Percentiles rank a stretch among this genome's conserved stretches.
These are phyloP conservation scores for Candida anglica DNA, from an alignment of 805 yeast genomes.

Conservation along the genomic window DNA sequence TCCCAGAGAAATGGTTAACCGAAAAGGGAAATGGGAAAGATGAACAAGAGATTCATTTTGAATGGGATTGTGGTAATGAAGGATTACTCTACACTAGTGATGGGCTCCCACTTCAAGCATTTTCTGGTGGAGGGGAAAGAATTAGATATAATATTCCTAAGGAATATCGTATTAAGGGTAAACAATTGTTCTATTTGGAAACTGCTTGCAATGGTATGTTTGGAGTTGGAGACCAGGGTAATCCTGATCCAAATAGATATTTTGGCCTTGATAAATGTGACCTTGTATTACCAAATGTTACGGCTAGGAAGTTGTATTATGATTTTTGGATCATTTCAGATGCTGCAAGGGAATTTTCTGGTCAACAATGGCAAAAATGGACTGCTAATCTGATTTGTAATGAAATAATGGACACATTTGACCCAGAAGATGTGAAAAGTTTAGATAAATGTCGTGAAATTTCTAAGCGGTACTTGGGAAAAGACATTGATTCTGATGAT, in stretches of 20 bases:
- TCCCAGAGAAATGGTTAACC: slow-evolving; percentile 58
- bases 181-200: slow-evolving; percentile 75
- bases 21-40: slow-evolving; percentile 20
- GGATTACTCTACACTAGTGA: slow-evolving; percentile 68
- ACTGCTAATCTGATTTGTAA: slow-evolving; percentile 79
- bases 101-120: slow-evolving; percentile 76
- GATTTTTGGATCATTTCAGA: slow-evolving; percentile 91
- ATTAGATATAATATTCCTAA: slow-evolving; percentile 66
- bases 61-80: slow-evolving; percentile 86
- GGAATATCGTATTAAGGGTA: slow-evolving; percentile 45
- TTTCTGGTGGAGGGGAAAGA: slow-evolving; percentile 83
- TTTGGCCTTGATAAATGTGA: slow-evolving; percentile 71
- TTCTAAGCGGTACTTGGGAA: slow-evolving; percentile 63
- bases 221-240: slow-evolving; percentile 60
- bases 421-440: slow-evolving; percentile 57
- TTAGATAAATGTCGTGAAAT: slow-evolving; percentile 62
- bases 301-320: slow-evolving; percentile 69
- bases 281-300: slow-evolving; percentile 72
- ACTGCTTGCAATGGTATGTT: slow-evolving; percentile 94
- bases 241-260: slow-evolving; percentile 65
- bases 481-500: slow-evolving; percentile 54
- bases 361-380: slow-evolving; percentile 75
- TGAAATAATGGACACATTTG: slow-evolving; percentile 79
- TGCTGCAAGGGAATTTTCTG: slow-evolving; percentile 82
- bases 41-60: slow-evolving; percentile 57